Evolutionary conservation across 805 yeast species (phyloP).

Genomic region (Pichia ethanolica): DNA sequence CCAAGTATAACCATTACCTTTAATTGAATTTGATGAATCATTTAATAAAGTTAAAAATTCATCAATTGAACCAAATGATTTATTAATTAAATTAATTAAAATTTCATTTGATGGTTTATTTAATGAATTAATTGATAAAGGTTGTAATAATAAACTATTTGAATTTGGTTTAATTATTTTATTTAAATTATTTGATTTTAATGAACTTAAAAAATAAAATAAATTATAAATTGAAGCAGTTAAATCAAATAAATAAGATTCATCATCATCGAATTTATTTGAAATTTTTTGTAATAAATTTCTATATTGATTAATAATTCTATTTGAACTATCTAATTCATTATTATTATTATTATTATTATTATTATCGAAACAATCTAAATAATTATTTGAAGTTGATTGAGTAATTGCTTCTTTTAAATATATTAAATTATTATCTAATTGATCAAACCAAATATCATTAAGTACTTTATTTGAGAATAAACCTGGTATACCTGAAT

Average conservation of each 20-base stretch:
- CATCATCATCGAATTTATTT: conserved; percentile 23
- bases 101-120: conserved; percentile 18
- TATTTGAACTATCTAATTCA: conserved; percentile 20
- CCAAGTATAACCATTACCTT: conserved; percentile 92
- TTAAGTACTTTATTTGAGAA: conserved; percentile 40
- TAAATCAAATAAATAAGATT: conserved; percentile 36
- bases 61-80: conserved; percentile 66
- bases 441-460: conserved; percentile 44
- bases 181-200: conserved; percentile 23
- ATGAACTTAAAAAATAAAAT: conserved; percentile 41
- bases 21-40: conserved; percentile 60
- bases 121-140: conserved; percentile 20
- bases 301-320: conserved; percentile 24
- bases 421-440: conserved; percentile 30
- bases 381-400: conserved; percentile 22
- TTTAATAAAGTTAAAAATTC: conserved; percentile 69
- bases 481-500: conserved; percentile 41
- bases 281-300: conserved; percentile 34
- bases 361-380: conserved; percentile 21
- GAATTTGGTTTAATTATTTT: conserved; percentile 18
- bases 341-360: neutral
- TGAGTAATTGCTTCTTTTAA: conserved; percentile 32
- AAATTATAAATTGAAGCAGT: conserved; percentile 42
- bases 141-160: conserved; percentile 27
- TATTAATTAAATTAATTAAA: conserved; percentile 41